Conservation (phyloP, 106 monocot species). For the Dioscorea zingiberensis region DNA sequence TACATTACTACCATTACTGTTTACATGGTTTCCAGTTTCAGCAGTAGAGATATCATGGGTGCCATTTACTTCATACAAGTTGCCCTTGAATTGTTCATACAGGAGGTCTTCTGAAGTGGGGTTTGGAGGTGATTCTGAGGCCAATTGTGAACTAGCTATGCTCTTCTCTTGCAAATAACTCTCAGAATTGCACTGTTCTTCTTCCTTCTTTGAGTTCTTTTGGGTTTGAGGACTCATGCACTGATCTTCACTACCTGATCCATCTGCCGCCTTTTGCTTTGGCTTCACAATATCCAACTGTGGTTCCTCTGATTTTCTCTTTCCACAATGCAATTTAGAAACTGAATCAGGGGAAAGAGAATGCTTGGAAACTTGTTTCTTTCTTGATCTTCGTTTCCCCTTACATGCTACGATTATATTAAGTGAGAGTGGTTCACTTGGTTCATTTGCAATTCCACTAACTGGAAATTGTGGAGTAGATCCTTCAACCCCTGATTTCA, state of each 20-base stretch:
- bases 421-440: no score
- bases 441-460: no score
- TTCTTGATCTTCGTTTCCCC: no score
- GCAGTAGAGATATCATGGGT: no score
- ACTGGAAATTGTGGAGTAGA: no score
- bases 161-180: not conserved
- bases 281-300: no score
- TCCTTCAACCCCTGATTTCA: not conserved
- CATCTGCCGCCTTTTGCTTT: not conserved
- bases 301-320: no score
- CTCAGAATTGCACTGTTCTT: not conserved
- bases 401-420: no score
- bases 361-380: no score
- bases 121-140: not conserved
- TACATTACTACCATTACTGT: no score
- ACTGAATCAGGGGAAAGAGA: no score
- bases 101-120: not conserved
- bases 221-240: not conserved
- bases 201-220: slow-evolving; percentile 1
- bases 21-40: no score
- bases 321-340: not conserved
- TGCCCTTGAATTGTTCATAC: not conserved
- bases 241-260: not conserved
- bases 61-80: not conserved
- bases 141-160: not conserved